Percentiles rank a stretch among this genome's conserved stretches.
Evolutionary conservation across 2,329 filamentous ascomycete species (phyloP).

Genomic region (Fusarium dlaminii): DNA sequence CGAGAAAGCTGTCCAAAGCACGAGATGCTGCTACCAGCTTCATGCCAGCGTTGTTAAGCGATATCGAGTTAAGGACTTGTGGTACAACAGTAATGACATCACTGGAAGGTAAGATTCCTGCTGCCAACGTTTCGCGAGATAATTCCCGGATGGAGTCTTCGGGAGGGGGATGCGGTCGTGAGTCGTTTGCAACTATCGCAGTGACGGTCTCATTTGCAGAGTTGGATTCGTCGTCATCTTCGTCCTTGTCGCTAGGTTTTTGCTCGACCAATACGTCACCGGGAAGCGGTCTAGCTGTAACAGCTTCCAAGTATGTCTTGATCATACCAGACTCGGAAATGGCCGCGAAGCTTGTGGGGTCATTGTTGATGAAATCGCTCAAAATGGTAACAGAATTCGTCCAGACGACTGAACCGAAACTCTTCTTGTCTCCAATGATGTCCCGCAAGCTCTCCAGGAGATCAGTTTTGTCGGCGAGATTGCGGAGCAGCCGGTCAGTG

Average conservation of each 20-base stretch:
- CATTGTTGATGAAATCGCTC: constrained; percentile 97
- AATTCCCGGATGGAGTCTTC: constrained; percentile 58
- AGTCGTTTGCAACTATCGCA: constrained; percentile 49
- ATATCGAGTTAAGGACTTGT: constrained; percentile 91
- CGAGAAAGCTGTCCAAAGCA: constrained; percentile 87
- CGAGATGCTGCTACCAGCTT: constrained; percentile 85
- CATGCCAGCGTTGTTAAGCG: constrained; percentile 86
- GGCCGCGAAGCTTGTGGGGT: constrained; percentile 95
- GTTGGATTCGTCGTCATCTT: constrained; percentile 47
- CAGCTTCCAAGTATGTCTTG: constrained; percentile 82
- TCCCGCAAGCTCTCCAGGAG: constrained; percentile 81
- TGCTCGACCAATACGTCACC: constrained; percentile 42
- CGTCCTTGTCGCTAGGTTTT: constrained; percentile 45
- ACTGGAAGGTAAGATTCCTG: constrained; percentile 83
- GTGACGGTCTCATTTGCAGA: constrained; percentile 53
- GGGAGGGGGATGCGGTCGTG: constrained; percentile 63
- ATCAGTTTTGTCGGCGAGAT: constrained; percentile 91
- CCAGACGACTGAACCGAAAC: constrained; percentile 95
- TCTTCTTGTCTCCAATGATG: constrained; percentile 80
- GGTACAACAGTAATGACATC: constrained; percentile 91
- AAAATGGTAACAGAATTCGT: constrained; percentile 91
- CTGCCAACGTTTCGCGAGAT: constrained; percentile 61
- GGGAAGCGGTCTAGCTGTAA: constrained; percentile 67
- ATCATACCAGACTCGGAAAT: constrained; percentile 95
- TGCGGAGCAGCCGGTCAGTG: constrained; percentile 88